phyloP scores from a whole-genome alignment of 1,284 basidiomycete genomes.

The Boletus subluridellus region DNA sequence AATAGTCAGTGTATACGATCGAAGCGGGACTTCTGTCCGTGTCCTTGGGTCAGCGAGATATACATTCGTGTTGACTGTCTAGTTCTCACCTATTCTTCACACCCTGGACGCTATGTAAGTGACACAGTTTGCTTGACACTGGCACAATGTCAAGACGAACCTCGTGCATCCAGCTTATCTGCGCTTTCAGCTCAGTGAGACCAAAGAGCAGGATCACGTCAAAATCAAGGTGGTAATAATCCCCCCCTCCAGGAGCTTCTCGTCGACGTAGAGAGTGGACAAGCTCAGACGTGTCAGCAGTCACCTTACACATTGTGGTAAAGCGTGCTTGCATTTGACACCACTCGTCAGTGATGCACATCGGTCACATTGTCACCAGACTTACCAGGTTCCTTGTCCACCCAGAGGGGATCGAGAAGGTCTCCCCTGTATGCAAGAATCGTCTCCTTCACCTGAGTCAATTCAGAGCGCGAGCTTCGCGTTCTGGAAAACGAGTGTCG shows the following conservation, averaged over 20 bases:
- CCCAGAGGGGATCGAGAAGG: constrained; percentile 16
- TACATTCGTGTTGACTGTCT: too few relatives aligned
- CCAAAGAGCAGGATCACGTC: constrained; percentile 27
- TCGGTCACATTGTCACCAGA: background rate
- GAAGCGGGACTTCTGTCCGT: constrained; percentile 36
- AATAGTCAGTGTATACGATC: constrained; percentile 35
- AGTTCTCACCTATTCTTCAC: constrained; percentile 28
- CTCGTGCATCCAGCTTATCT: constrained; percentile 22
- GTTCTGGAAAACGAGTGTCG: constrained; percentile 6
- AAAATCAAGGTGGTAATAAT: constrained; percentile 18
- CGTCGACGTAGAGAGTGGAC: background rate
- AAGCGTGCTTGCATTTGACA: constrained; percentile 11
- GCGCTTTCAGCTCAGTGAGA: constrained; percentile 25
- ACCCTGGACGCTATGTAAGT: constrained; percentile 18
- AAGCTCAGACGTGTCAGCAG: constrained; percentile 10
- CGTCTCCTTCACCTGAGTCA: background rate
- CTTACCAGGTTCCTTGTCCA: constrained; percentile 18
- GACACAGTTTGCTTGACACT: too few relatives aligned
- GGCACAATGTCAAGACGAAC: constrained; percentile 1
- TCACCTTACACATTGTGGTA: constrained; percentile 17
- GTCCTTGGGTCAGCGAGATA: background rate
- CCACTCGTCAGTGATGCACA: background rate
- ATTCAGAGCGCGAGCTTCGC: background rate
- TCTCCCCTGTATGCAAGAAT: constrained; percentile 20
- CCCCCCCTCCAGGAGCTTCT: background rate